Conservation (phyloP, 495 filamentous ascomycete species). For the Parathielavia appendiculata region DNA sequence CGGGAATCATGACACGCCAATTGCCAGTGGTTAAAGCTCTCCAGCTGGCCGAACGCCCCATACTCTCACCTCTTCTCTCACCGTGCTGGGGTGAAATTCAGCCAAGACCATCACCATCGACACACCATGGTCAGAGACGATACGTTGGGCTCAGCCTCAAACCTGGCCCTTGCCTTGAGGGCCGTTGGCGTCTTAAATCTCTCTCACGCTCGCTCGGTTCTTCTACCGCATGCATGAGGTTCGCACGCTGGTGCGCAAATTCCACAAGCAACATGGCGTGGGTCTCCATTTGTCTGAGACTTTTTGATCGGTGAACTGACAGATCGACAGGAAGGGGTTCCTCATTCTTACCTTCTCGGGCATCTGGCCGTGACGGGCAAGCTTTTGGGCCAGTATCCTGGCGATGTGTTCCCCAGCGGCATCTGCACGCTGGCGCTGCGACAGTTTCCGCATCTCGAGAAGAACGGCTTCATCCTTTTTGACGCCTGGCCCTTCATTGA, state of each 20-base stretch:
- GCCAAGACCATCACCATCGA: too few species aligned
- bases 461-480: slow-evolving; percentile 36
- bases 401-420: slow-evolving; percentile 23
- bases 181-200: background rate
- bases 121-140: too few species aligned
- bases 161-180: background rate
- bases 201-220: slow-evolving; percentile 15
- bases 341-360: slow-evolving; percentile 38
- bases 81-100: too few species aligned
- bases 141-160: background rate
- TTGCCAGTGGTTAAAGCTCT: too few species aligned
- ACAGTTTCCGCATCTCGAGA: slow-evolving; percentile 27
- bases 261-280: slow-evolving; percentile 24
- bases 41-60: too few species aligned
- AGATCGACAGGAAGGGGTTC: slow-evolving; percentile 23
- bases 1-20: too few species aligned
- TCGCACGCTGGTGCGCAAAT: slow-evolving; percentile 26
- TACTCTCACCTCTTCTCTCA: too few species aligned
- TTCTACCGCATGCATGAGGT: slow-evolving; percentile 26
- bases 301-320: background rate
- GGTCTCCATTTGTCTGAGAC: slow-evolving; percentile 20
- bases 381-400: slow-evolving; percentile 21
- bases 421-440: slow-evolving; percentile 18
- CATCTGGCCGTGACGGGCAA: slow-evolving; percentile 31
- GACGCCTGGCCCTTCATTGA: slow-evolving; percentile 42